These are phyloP conservation scores for Camellia japonica DNA, from an alignment of 148 eudicot species.

Conservation along the genomic window DNA sequence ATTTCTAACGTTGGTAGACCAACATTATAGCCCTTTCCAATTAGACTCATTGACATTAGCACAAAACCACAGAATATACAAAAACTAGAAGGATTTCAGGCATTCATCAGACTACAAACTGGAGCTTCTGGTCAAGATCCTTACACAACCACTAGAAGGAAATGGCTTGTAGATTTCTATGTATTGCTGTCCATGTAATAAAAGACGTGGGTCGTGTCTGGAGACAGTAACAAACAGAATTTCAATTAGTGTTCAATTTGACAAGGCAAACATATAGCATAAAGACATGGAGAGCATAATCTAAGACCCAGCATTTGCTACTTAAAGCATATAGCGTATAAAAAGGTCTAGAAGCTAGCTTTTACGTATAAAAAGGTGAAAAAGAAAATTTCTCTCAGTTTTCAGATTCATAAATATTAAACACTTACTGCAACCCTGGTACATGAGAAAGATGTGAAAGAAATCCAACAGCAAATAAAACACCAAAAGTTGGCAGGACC, in stretches of 20 bases:
- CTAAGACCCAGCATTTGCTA: background rate
- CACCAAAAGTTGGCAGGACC: slow-evolving; percentile 93
- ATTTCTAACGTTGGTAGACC: slow-evolving; percentile 1
- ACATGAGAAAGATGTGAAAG: slow-evolving; percentile 33
- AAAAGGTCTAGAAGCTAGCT: background rate
- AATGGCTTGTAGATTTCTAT: slow-evolving; percentile 87
- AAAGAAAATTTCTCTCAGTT: background rate
- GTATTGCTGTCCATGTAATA: slow-evolving; percentile 90
- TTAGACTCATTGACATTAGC: slow-evolving; percentile 9
- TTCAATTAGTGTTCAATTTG: background rate
- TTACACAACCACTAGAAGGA: slow-evolving; percentile 69
- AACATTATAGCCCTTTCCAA: background rate
- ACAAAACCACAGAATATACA: background rate
- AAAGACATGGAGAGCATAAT: background rate
- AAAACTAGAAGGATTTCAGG: background rate
- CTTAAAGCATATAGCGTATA: background rate
- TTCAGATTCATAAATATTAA: slow-evolving; percentile 20
- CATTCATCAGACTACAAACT: slow-evolving; percentile 17
- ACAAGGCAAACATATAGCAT: background rate
- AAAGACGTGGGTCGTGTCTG: slow-evolving; percentile 82
- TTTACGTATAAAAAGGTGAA: background rate
- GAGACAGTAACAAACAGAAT: slow-evolving; percentile 17
- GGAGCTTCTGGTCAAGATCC: slow-evolving; percentile 28
- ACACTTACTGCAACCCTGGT: slow-evolving; percentile 75
- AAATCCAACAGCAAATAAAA: slow-evolving; percentile 44